Base-by-base conservation (phyloP, 2,329 filamentous ascomycete genomes). In the Acrocalymma vagum region DNA sequence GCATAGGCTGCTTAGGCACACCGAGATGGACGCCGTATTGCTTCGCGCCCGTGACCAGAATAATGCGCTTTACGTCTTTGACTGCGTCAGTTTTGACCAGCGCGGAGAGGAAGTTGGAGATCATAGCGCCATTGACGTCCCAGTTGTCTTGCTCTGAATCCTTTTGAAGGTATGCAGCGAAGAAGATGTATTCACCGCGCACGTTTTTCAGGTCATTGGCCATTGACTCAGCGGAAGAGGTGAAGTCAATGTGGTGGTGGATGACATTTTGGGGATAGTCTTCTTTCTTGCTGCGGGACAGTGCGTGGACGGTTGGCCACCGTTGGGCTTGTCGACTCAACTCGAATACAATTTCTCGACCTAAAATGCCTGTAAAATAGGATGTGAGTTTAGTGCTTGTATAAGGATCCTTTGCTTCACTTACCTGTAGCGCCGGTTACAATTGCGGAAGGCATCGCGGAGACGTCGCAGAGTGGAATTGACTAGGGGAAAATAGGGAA, bases 1-100 rank as follows among this genome's bases (percentile, higher is more conserved):
- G 51, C 65, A 80, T 72, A 1, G 77, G 78, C 45, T 72, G 71
- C 44, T 78, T 79, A 10, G 66, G 58, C 8, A 62, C 65, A 7
- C 78, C 76, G 2, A 79, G 67, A 45, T 81, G 78, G 3, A 80
- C 75, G 16, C 77, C 76, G 51, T 80, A 81, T 37, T 82, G 77
- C 51, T 81, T 81, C 23, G 69, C 59, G 1, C 78, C 78, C 1
- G 71, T 75, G 5, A 77, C 74, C 8, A 81, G 65, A 15, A 80
- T 57, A 40, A 81, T 67, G n/a, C 73, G 69, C 49, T 78, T 76
- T 29, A 80, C 51, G 9, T 67, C 62, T 29, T 66, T 65, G 23
- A 65, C 60, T 4, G 71, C 70, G 0, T 72, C 73, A 2, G 70
- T 75, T 11, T 70, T 66, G 1, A 68, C 65, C 7, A 81, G 63